Conservation (phyloP, 2,329 filamentous ascomycete species). For the Penicillium concentricum region DNA sequence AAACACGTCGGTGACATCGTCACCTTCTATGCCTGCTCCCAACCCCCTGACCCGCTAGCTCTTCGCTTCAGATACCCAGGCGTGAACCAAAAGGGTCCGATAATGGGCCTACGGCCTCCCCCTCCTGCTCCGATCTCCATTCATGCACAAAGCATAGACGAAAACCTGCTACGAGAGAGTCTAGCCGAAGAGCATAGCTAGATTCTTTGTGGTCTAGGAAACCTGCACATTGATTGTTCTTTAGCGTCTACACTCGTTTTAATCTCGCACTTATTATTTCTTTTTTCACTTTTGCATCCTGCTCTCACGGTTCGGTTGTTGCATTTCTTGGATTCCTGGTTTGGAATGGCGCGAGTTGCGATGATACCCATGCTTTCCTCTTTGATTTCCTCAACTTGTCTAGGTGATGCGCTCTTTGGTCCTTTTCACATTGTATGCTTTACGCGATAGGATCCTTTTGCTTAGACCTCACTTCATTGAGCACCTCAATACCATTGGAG, state of each 20-base stretch:
- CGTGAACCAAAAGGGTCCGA: constrained; percentile 74
- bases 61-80: constrained; percentile 58
- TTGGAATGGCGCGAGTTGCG: constrained; percentile 6
- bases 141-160: constrained; percentile 58
- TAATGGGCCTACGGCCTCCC: constrained; percentile 67
- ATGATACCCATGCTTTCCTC: constrained; percentile 9
- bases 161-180: constrained; percentile 60
- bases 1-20: constrained; percentile 7
- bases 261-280: neutral
- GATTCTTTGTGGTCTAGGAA: neutral
- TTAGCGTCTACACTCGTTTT: constrained; percentile 6
- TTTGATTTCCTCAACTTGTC: neutral
- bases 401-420: constrained; percentile 1
- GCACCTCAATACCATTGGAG: neutral
- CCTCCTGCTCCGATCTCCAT: constrained; percentile 57
- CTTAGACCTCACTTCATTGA: neutral
- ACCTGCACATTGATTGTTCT: neutral
- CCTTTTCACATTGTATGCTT: neutral
- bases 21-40: constrained; percentile 44
- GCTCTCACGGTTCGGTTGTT: neutral
- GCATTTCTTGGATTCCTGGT: constrained; percentile 8
- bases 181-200: constrained; percentile 48
- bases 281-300: neutral
- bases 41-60: constrained; percentile 66
- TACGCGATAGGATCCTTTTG: neutral